These are phyloP conservation scores for Fomes fomentarius DNA, from an alignment of 1,284 basidiomycete species.

Conservation along the genomic window DNA sequence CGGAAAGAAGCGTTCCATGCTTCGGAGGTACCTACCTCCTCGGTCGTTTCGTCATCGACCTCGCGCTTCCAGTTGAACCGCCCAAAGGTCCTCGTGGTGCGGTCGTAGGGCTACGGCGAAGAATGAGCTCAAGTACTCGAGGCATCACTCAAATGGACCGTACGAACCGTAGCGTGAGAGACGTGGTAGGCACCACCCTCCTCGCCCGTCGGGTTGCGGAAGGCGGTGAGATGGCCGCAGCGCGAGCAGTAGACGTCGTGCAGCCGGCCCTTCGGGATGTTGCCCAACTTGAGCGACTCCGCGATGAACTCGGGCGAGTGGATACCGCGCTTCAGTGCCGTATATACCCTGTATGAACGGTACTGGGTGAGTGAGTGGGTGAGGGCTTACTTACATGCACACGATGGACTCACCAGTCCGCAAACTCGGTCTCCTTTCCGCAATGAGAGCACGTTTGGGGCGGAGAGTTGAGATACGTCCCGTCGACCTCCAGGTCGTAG, in stretches of 20 bases:
- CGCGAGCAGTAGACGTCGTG: constrained; percentile 24
- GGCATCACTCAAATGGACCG: too few species aligned
- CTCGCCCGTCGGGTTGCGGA: constrained; percentile 18
- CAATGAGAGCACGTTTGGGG: constrained; percentile 13
- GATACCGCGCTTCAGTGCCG: constrained; percentile 17
- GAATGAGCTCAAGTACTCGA: too few species aligned
- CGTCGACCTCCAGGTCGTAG: neutral
- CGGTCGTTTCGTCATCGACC: too few species aligned
- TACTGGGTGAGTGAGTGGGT: too few species aligned
- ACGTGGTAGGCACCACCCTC: constrained; percentile 15
- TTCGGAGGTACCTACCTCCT: too few species aligned
- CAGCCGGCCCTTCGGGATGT: constrained; percentile 9
- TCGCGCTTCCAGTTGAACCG: too few species aligned
- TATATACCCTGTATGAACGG: constrained; percentile 14
- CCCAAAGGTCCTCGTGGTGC: constrained; percentile 1
- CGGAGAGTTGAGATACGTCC: constrained; percentile 11
- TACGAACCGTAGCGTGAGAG: constrained; percentile 1
- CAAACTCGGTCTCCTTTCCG: constrained; percentile 24
- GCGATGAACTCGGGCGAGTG: constrained; percentile 21
- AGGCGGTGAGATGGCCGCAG: constrained; percentile 21
- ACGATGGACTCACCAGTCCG: constrained; percentile 21
- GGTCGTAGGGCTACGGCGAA: constrained; percentile 6
- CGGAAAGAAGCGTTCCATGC: too few species aligned
- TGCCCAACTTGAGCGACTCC: constrained; percentile 12
- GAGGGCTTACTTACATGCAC: too few species aligned